Conservation (phyloP, 164 flowering plant species). For the Nymphaea thermarum region DNA sequence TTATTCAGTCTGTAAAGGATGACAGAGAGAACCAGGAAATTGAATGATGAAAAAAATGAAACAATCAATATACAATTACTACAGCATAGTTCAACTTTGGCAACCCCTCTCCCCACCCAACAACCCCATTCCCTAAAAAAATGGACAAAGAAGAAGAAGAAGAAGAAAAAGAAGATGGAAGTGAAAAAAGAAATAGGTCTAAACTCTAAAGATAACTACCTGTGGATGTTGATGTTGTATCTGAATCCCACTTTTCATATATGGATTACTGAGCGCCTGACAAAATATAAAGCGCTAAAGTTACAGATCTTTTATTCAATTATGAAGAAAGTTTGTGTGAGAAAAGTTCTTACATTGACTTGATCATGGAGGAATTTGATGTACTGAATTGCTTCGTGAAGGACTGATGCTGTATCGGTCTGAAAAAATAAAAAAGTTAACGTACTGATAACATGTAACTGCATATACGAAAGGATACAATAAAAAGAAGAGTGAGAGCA, state of each 20-base stretch:
- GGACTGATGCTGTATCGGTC: slow-evolving; percentile 63
- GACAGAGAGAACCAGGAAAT: not conserved
- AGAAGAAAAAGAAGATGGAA: not conserved
- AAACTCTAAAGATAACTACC: slow-evolving; percentile 15
- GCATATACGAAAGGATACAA: no score
- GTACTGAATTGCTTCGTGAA: slow-evolving; percentile 70
- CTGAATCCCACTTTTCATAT: slow-evolving; percentile 58
- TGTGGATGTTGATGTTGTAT: slow-evolving; percentile 36
- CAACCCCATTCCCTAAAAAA: no score
- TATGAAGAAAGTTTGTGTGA: not conserved
- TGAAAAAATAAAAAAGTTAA: slow-evolving; percentile 9
- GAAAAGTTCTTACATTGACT: slow-evolving; percentile 35
- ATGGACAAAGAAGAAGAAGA: no score
- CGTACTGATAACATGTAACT: not conserved
- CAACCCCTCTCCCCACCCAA: not conserved
- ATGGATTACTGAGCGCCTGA: slow-evolving; percentile 58
- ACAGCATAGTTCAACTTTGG: not conserved
- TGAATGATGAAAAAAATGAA: not conserved
- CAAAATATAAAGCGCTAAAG: slow-evolving; percentile 1
- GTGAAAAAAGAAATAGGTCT: not conserved
- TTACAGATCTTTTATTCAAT: not conserved
- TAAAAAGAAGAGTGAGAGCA: slow-evolving; percentile 2
- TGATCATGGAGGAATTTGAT: slow-evolving; percentile 81
- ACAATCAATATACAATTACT: not conserved
- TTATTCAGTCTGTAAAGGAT: not conserved